These are phyloP conservation scores for Novymonas esmeraldas DNA, from an alignment of 208 protist genomes.

Conservation along the genomic window DNA sequence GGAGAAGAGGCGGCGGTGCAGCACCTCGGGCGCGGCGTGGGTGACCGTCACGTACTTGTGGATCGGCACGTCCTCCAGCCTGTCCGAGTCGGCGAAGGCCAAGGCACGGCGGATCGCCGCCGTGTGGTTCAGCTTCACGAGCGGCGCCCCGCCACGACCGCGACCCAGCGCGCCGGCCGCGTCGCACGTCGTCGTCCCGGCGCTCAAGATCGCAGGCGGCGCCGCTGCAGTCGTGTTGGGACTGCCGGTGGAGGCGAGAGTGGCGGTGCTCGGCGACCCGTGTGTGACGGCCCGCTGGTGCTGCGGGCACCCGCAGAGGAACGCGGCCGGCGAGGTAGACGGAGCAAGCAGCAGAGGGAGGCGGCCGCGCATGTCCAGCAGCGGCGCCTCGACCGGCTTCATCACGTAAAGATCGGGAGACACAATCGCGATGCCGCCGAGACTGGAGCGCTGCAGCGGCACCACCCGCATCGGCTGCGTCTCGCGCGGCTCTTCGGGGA, in stretches of 20 bases:
- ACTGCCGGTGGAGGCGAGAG: background rate
- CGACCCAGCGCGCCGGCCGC: constrained; percentile 23
- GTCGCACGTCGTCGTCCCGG: constrained; percentile 9
- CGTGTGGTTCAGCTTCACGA: constrained; percentile 35
- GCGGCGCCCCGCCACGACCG: constrained; percentile 17
- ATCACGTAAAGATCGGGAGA: constrained; percentile 20
- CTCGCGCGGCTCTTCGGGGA: constrained; percentile 17
- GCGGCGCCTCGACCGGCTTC: constrained; percentile 13
- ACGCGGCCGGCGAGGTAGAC: background rate
- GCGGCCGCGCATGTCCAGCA: constrained; percentile 10
- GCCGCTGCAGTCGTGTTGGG: background rate
- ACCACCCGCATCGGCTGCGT: constrained; percentile 15
- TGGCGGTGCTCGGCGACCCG: background rate
- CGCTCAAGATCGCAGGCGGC: constrained; percentile 9
- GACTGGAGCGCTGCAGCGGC: constrained; percentile 21
- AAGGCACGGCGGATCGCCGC: constrained; percentile 13
- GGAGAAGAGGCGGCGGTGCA: constrained; percentile 48
- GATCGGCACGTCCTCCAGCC: constrained; percentile 32
- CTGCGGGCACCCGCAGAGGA: constrained; percentile 12
- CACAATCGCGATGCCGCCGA: constrained; percentile 31
- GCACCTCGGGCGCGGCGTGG: constrained; percentile 69
- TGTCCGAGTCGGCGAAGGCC: constrained; percentile 22
- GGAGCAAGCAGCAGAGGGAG: constrained; percentile 26
- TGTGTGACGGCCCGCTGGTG: constrained; percentile 1
- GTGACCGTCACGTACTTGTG: constrained; percentile 58